phyloP scores from a whole-genome alignment of 768 basidiomycete genomes.

The Myochromella boudieri region DNA sequence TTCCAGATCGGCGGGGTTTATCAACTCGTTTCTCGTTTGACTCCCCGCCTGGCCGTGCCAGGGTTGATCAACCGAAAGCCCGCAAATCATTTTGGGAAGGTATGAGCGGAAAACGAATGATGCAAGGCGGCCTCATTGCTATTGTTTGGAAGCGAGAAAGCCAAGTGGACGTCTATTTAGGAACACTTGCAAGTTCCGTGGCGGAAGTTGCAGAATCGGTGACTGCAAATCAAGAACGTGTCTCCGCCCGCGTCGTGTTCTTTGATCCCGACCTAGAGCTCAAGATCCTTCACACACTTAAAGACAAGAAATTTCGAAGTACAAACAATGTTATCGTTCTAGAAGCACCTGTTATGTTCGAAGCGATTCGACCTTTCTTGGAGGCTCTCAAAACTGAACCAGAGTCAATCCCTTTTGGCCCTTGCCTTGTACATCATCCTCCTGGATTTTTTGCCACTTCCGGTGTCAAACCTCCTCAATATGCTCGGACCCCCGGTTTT shows the following conservation, averaged over 20 bases:
- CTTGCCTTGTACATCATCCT: conserved; percentile 49
- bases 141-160: conserved; percentile 45
- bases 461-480: conserved; percentile 50
- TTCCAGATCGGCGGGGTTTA: conserved; percentile 53
- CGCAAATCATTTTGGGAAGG: conserved; percentile 64
- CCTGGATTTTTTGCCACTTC: conserved; percentile 30
- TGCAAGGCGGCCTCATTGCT: conserved; percentile 63
- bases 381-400: conserved; percentile 60
- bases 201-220: conserved; percentile 48
- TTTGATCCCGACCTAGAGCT: conserved; percentile 62
- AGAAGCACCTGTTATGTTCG: conserved; percentile 67
- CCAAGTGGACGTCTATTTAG: conserved; percentile 49
- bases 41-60: conserved; percentile 57
- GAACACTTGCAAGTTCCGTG: conserved; percentile 42
- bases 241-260: conserved; percentile 56
- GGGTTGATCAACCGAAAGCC: conserved; percentile 32
- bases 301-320: conserved; percentile 14
- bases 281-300: conserved; percentile 33
- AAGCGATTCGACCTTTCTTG: conserved; percentile 67
- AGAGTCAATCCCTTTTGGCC: conserved; percentile 53
- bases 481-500: conserved; percentile 55
- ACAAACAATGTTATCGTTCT: conserved; percentile 41
- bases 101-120: conserved; percentile 55
- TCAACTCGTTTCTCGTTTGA: conserved; percentile 45
- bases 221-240: conserved; percentile 25